Percentiles rank a stretch among this genome's conserved stretches.
These are phyloP conservation scores for Epicoccum nigrum DNA, from an alignment of 2,329 filamentous ascomycete species.

Conservation along the genomic window DNA sequence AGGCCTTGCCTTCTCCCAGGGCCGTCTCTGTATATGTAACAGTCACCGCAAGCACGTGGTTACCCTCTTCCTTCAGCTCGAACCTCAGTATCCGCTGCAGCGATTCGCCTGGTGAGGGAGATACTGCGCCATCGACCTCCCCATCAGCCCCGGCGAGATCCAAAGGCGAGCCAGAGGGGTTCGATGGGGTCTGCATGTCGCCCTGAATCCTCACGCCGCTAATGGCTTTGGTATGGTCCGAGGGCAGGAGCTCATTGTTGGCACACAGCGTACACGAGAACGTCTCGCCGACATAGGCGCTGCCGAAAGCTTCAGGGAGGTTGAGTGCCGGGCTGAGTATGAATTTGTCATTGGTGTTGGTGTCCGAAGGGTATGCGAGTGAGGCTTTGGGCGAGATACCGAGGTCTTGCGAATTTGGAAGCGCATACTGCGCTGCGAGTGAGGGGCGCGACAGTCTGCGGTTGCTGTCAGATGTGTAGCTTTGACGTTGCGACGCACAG, in stretches of 20 bases:
- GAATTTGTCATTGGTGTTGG: constrained; percentile 57
- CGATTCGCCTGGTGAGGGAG: constrained; percentile 66
- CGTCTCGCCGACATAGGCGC: constrained; percentile 92
- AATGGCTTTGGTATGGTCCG: constrained; percentile 57
- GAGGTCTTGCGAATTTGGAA: constrained; percentile 60
- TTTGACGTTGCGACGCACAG: constrained; percentile 56
- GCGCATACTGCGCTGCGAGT: constrained; percentile 72
- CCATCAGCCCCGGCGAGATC: constrained; percentile 57
- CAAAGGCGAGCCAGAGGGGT: constrained; percentile 67
- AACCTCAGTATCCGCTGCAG: constrained; percentile 83
- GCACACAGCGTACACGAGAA: constrained; percentile 94
- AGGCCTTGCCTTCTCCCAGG: constrained; percentile 56
- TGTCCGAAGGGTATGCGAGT: constrained; percentile 69
- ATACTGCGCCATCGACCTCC: constrained; percentile 33
- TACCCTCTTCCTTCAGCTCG: constrained; percentile 91
- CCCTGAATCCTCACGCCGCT: constrained; percentile 82
- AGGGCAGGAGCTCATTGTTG: constrained; percentile 76
- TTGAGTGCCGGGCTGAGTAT: constrained; percentile 71
- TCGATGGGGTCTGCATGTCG: constrained; percentile 92
- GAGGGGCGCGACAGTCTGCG: constrained; percentile 80
- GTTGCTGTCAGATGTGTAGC: background rate
- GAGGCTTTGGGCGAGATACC: constrained; percentile 63
- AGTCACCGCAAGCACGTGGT: constrained; percentile 90
- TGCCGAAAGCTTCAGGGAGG: constrained; percentile 88
- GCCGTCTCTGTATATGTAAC: constrained; percentile 91